Percentiles rank a stretch among this genome's conserved stretches.
These are phyloP conservation scores for Bolboschoenus planiculmis DNA, from an alignment of 176 grass and related monocot genomes.

Conservation along the genomic window DNA sequence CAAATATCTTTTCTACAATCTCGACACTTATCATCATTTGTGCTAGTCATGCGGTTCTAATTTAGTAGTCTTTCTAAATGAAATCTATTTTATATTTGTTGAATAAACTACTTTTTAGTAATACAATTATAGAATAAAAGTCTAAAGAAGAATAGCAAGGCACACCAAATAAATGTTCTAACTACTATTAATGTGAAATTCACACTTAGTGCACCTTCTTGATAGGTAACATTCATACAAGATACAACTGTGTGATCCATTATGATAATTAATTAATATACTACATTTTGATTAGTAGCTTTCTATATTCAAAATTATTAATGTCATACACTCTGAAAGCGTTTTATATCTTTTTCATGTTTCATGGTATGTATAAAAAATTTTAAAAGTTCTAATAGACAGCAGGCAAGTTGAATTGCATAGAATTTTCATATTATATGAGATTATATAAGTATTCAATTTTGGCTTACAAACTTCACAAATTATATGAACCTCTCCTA, in stretches of 20 bases:
- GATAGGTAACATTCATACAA: background rate
- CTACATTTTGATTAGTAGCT: background rate
- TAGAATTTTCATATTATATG: background rate
- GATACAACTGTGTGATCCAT: background rate
- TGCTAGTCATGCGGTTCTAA: too few relatives aligned
- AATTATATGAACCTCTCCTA: background rate
- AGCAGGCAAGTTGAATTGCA: background rate
- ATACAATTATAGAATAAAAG: background rate
- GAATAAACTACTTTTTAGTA: background rate
- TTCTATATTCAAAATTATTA: too few relatives aligned
- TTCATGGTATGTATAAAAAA: too few relatives aligned
- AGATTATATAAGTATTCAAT: background rate
- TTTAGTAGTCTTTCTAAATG: background rate
- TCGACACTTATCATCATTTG: too few relatives aligned
- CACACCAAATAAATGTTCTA: conserved; percentile 2
- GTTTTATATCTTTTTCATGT: too few relatives aligned
- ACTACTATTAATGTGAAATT: background rate
- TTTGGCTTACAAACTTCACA: background rate
- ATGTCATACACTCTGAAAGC: too few relatives aligned
- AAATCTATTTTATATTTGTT: background rate
- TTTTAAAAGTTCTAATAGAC: background rate
- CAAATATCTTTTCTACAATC: too few relatives aligned
- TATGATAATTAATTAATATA: background rate
- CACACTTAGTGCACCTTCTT: background rate
- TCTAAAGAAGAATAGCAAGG: background rate